A percentile compares a stretch with the other conserved stretches of the same genome.
phyloP scores from a whole-genome alignment of 768 basidiomycete species.

The Udeniomyces megalosporus region DNA sequence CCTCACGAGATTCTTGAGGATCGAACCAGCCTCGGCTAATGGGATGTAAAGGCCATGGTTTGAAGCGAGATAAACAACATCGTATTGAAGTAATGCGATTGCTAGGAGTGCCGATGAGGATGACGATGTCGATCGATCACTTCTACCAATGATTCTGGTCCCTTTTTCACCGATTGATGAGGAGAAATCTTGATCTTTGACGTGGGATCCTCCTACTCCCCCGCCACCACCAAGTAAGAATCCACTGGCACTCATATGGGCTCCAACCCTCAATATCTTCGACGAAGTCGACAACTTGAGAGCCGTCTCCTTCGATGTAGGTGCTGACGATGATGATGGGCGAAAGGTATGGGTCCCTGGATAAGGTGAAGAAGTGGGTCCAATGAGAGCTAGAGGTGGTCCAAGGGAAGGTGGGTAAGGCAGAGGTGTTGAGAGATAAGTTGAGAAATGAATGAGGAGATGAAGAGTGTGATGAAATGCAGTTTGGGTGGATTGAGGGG shows the following conservation, averaged over 20 bases:
- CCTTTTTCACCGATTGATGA: too few species aligned
- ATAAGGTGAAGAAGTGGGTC: neutral
- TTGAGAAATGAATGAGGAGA: neutral
- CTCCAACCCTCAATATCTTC: too few species aligned
- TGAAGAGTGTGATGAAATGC: neutral
- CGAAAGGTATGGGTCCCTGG: neutral
- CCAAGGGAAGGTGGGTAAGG: neutral
- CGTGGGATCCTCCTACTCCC: too few species aligned
- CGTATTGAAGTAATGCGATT: conserved; percentile 1
- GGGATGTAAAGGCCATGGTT: neutral
- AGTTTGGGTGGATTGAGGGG: neutral
- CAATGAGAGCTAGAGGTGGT: neutral
- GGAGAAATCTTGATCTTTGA: too few species aligned
- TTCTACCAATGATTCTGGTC: too few species aligned
- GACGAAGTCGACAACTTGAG: too few species aligned
- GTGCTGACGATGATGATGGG: neutral
- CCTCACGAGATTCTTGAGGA: neutral
- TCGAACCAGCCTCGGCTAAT: neutral
- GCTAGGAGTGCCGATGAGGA: neutral
- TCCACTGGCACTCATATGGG: too few species aligned
- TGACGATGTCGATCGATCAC: neutral
- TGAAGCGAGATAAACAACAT: neutral
- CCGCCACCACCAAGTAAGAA: too few species aligned
- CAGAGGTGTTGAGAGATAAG: conserved; percentile 1
- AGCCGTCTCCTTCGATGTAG: too few species aligned